Conservation (phyloP, 2,329 filamentous ascomycete species). For the Ceratocystis albifundus region DNA sequence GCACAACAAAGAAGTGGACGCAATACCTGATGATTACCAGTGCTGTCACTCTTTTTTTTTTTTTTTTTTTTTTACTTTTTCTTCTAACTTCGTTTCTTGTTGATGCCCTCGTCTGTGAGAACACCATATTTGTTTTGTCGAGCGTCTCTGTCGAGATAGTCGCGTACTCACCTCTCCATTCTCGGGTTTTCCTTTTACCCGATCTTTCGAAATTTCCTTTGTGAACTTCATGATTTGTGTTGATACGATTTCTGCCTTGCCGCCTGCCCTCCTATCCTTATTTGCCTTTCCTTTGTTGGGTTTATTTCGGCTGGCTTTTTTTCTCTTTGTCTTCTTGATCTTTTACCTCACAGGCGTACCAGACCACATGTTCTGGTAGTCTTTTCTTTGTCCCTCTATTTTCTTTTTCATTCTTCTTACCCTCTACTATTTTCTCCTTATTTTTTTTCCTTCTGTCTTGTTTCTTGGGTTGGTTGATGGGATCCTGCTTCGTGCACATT, state of each 20-base stretch:
- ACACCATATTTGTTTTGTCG: neutral
- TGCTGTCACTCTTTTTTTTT: neutral
- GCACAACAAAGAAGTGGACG: constrained; percentile 2
- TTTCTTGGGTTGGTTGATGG: neutral
- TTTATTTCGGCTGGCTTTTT: neutral
- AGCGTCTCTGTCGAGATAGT: neutral
- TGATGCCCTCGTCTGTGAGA: neutral
- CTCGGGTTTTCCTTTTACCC: neutral
- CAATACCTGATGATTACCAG: neutral
- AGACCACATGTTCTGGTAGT: no score
- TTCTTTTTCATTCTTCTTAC: neutral
- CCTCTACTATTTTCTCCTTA: constrained; percentile 2
- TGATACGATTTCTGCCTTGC: neutral
- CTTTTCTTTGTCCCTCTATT: neutral
- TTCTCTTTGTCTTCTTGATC: constrained; percentile 4
- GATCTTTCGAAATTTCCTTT: constrained; percentile 1
- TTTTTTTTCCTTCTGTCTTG: neutral
- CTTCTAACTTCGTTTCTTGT: neutral
- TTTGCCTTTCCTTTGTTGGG: neutral
- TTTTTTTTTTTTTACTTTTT: neutral
- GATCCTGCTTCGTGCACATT: neutral
- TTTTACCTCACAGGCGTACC: neutral
- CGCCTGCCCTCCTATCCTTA: neutral
- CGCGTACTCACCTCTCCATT: neutral
- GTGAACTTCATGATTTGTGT: constrained; percentile 8